A percentile compares a stretch with the other conserved stretches of the same genome.
Evolutionary conservation across 345 rosid species (phyloP).

Genomic region (Salix purpurea): DNA sequence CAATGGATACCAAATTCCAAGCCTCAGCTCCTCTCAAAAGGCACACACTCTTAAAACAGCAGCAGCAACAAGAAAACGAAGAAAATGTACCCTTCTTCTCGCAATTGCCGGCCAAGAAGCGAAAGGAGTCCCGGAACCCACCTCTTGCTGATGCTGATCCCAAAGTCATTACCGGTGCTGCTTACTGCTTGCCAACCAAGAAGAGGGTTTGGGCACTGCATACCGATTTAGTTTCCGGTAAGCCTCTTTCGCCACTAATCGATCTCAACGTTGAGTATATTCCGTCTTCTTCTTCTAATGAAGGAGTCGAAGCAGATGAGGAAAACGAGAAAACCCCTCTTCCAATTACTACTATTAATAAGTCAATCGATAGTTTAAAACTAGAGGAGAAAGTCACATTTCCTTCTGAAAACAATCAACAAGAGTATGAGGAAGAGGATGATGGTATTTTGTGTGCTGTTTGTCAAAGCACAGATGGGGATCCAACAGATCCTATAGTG

Average conservation of each 20-base stretch:
- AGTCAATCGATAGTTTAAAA: not conserved
- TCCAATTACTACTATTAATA: not conserved
- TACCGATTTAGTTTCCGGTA: conserved; percentile 43
- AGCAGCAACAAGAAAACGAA: conserved; percentile 12
- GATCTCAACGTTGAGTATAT: conserved; percentile 72
- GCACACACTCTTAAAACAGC: conserved; percentile 41
- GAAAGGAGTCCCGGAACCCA: conserved; percentile 48
- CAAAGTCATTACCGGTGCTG: not conserved
- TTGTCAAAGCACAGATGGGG: conserved; percentile 92
- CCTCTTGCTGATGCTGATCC: conserved; percentile 9
- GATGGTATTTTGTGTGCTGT: conserved; percentile 82
- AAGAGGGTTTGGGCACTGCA: conserved; percentile 80
- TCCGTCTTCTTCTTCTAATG: conserved; percentile 19
- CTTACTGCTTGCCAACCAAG: conserved; percentile 68
- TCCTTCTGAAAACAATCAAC: not conserved
- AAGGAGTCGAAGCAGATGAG: not conserved
- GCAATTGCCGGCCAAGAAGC: conserved; percentile 74
- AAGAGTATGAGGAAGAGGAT: conserved; percentile 34
- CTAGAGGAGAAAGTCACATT: not conserved
- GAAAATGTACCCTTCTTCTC: conserved; percentile 30
- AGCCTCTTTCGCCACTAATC: conserved; percentile 42
- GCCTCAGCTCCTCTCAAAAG: conserved; percentile 76
- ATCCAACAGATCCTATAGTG: conserved; percentile 82
- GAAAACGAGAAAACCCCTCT: conserved; percentile 8
- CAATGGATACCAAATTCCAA: conserved; percentile 50